Percentiles rank a stretch among this genome's conserved stretches.
Conservation (phyloP, 306 rosid species). For the Bauhinia variegata region DNA sequence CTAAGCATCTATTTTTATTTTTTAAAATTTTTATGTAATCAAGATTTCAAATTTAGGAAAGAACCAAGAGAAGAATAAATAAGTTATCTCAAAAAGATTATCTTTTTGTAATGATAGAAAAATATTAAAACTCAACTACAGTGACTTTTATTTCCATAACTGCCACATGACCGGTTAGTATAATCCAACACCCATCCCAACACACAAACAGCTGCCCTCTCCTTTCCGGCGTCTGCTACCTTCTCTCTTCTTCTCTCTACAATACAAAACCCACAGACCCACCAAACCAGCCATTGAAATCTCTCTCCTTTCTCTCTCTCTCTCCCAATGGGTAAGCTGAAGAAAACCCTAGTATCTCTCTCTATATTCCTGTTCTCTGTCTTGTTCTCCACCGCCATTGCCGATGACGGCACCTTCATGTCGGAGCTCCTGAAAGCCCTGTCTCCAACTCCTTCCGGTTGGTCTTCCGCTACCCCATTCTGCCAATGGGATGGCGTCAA, state of each 20-base stretch:
- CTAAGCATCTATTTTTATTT: too few species aligned
- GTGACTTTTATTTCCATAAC: background rate
- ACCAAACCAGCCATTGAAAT: background rate
- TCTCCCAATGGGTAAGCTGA: conserved; percentile 52
- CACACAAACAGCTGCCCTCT: background rate
- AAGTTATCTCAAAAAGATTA: too few species aligned
- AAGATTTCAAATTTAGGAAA: too few species aligned
- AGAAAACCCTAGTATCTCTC: conserved; percentile 50
- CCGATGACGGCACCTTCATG: conserved; percentile 68
- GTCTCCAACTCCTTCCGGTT: conserved; percentile 42
- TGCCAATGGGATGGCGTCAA: conserved; percentile 66
- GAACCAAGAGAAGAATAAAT: too few species aligned
- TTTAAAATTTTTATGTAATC: too few species aligned
- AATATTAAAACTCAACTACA: background rate
- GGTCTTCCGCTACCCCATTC: conserved; percentile 49
- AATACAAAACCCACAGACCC: background rate
- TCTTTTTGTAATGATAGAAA: too few species aligned
- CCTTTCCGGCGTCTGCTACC: background rate
- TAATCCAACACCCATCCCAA: background rate
- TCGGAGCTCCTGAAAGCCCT: conserved; percentile 43
- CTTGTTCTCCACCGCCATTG: conserved; percentile 30
- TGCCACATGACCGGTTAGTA: background rate
- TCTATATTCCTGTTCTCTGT: conserved; percentile 2
- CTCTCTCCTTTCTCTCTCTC: conserved; percentile 16
- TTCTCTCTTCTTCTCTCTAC: background rate